Evolutionary conservation across 148 eudicot genomes (phyloP), one percentile per base, ranked within the genome.

Genomic region (Agrostemma githago): DNA sequence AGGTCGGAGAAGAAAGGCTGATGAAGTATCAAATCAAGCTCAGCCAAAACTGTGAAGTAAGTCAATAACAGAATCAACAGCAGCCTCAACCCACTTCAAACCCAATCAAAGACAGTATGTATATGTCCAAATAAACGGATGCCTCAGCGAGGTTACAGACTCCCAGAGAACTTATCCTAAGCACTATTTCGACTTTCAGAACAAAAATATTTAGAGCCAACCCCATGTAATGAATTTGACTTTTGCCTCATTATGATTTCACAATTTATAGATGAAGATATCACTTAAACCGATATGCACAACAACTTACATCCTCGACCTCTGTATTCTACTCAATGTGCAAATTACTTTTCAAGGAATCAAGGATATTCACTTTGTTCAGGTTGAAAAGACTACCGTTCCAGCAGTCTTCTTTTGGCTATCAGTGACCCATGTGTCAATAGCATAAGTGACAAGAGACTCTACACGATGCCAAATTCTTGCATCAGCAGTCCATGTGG

Each of bases 401-500:
- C 88, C 93, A 59, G 93, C 96, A 46, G 83, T 83, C 80, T 80
- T 92, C 88, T 83, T 89, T 84, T 95, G 90, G 65, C 79, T 89
- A 57, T 88, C 92, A 74, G 66, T 83, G 80, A 77, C 73, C 61
- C 82, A 90, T 42, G 85, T 77, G 82, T 88, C 96, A 69, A 89
- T 80, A 15, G 92, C 96, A 87, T 87, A 92, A 70, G 93, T 86
- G 81, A 81, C 85, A 69, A 95, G 96, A 76, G 93, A 84, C 76
- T 90, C 89, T 58, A 95, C 86, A 56, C 79, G 86, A 53, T 82
- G 74, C 74, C 78, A 75, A 80, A 65, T 73, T 72, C 79, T 90
- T 74, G 88, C 97, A 61, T 92, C 92, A 75, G 72, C 73, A 16
- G 72, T 80, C 98, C 98, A 95, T 6, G 85, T 84, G 42, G 90